These are phyloP conservation scores for Scleroderma citrinum DNA, from an alignment of 768 basidiomycete genomes.

Conservation along the genomic window DNA sequence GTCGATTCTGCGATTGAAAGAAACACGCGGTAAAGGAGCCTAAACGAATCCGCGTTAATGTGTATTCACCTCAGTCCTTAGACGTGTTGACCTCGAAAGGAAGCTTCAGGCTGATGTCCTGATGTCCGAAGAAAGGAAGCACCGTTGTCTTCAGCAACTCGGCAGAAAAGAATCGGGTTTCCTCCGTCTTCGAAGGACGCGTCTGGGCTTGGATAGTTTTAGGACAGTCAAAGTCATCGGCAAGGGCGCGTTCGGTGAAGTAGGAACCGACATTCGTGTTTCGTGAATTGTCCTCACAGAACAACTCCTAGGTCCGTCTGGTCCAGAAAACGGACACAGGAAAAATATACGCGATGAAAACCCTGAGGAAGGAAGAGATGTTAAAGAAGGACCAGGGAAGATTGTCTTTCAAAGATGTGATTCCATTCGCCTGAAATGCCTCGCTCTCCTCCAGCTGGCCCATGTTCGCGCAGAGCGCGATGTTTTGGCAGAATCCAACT, in stretches of 20 bases:
- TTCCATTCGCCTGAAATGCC: conserved; percentile 4
- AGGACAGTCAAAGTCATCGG: conserved; percentile 98
- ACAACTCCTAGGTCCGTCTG: conserved; percentile 58
- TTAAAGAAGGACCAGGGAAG: conserved; percentile 96
- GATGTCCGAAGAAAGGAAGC: conserved; percentile 80
- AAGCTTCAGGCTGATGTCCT: conserved; percentile 62
- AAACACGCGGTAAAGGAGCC: conserved; percentile 67
- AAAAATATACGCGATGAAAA: conserved; percentile 99
- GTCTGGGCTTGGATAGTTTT: conserved; percentile 88
- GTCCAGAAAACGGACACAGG: conserved; percentile 97
- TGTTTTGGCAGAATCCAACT: conserved; percentile 92
- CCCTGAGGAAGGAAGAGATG: conserved; percentile 96
- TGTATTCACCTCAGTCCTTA: conserved; percentile 24
- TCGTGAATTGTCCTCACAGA: background rate
- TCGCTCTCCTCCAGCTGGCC: conserved; percentile 59
- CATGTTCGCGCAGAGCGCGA: conserved; percentile 98
- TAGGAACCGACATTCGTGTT: conserved; percentile 28
- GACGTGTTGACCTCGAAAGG: conserved; percentile 84
- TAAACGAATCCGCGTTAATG: background rate
- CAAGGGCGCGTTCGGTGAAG: conserved; percentile 98
- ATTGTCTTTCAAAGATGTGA: background rate
- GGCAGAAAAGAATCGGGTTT: conserved; percentile 88
- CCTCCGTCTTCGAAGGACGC: conserved; percentile 82
- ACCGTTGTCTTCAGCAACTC: conserved; percentile 73
- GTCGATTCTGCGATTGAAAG: conserved; percentile 94